Evolutionary conservation across 768 basidiomycete genomes (phyloP), one percentile per base, ranked within the genome.

Genomic region (Rhodotorula paludigena): DNA sequence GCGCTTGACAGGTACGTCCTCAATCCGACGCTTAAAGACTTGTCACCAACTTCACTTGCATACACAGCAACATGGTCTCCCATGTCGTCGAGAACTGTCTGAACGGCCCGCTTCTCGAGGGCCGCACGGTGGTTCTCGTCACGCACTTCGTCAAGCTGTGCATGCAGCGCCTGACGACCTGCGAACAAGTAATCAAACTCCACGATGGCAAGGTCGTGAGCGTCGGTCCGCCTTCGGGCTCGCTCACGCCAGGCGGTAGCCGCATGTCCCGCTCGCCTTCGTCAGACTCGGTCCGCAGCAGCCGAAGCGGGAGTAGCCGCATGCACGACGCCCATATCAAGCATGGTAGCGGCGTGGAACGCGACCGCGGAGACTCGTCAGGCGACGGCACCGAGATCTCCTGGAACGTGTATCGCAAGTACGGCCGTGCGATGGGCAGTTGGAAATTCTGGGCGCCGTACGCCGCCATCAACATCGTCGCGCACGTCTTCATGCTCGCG

Each of bases 61-160:
- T 15, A 7, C 38, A 20, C 56, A 65, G 64, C 20, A 57, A 89
- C 69, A 88, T 87, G 1, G 87, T 88, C 21, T 51, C 59, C 7
- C 77, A 78, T 38, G 74, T 81, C 58, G 74, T 78, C 73, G 66
- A 74, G 32, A 69, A 82, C 54, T 83, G 89, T 35, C 77, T 92
- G 45, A 80, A 82, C 9, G 90, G 89, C 0, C 84, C 85, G 3
- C 80, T 92, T 30, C 74, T 90, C 6, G 80, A 80, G 1, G 81
- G 85, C 60, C 83, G 89, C 38, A 91, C 90, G 0, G 86, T 90
- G 41, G 81, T 86, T 30, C 69, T 81, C 45, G 80, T 81, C 54
- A 78, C 79, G 6, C 80, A 81, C 61, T 78, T 79, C 55, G 77
- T 78, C n/a, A 60, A 64, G 57, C n/a, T 69, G 20, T 69, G 68